Conservation (phyloP, 306 rosid genomes). For the Comarum palustre region DNA sequence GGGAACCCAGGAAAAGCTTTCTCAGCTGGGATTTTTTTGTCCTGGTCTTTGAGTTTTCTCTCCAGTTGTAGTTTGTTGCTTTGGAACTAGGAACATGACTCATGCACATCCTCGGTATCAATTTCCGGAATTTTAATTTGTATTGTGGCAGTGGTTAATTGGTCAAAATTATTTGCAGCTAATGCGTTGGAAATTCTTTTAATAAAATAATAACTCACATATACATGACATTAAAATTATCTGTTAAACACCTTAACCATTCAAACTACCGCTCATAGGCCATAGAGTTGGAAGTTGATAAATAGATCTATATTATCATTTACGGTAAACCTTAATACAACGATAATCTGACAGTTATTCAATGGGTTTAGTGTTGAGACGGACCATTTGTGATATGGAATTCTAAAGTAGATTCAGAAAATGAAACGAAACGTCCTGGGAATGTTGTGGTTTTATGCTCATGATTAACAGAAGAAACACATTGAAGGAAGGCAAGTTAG, state of each 20-base stretch:
- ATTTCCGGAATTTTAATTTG: neutral
- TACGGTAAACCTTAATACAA: too few relatives aligned
- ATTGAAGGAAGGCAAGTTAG: neutral
- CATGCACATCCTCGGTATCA: neutral
- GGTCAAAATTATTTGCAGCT: neutral
- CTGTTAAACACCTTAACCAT: too few relatives aligned
- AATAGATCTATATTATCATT: too few relatives aligned
- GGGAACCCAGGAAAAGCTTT: neutral
- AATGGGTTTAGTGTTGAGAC: neutral
- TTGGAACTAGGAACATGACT: conserved; percentile 5
- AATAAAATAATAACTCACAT: too few relatives aligned
- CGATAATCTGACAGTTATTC: too few relatives aligned
- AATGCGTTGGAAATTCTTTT: too few relatives aligned
- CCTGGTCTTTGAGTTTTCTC: neutral
- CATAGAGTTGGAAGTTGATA: too few relatives aligned
- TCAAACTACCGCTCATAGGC: too few relatives aligned
- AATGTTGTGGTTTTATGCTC: neutral
- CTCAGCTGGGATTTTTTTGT: neutral
- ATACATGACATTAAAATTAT: too few relatives aligned
- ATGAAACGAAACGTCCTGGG: neutral
- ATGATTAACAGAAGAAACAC: neutral
- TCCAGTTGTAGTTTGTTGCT: neutral
- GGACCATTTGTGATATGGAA: neutral
- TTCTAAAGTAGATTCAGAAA: neutral
- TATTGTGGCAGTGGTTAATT: neutral